Percentiles rank a stretch among this genome's conserved stretches.
These are phyloP conservation scores for Phaffia rhodozyma DNA, from an alignment of 1,284 basidiomycete species.

Conservation along the genomic window DNA sequence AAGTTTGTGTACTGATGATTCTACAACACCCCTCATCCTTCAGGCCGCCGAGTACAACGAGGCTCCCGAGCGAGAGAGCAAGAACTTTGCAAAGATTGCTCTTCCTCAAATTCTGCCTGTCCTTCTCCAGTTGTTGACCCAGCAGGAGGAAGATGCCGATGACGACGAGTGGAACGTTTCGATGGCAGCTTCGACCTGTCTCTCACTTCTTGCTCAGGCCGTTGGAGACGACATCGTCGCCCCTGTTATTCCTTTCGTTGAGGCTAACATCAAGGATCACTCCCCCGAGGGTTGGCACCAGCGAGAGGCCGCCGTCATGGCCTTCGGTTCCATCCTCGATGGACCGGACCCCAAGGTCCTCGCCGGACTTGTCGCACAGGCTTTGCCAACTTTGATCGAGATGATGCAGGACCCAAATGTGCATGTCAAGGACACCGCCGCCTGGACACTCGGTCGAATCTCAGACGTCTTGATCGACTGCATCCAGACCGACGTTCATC, in stretches of 20 bases:
- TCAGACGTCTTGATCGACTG: constrained; percentile 78
- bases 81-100: constrained; percentile 87
- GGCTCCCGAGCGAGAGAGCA: constrained; percentile 72
- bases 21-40: constrained; percentile 4
- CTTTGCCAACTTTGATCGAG: constrained; percentile 81
- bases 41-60: constrained; percentile 86
- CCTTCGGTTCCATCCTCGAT: constrained; percentile 94
- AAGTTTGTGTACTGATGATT: not conserved
- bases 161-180: constrained; percentile 99
- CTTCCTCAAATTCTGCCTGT: constrained; percentile 90
- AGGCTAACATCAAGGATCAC: constrained; percentile 77
- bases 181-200: constrained; percentile 93
- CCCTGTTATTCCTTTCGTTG: constrained; percentile 93
- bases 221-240: constrained; percentile 85
- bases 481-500: constrained; percentile 81
- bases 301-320: constrained; percentile 95
- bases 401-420: constrained; percentile 80
- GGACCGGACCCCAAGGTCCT: constrained; percentile 81
- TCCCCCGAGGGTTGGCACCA: constrained; percentile 66
- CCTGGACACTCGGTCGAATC: constrained; percentile 94
- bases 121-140: constrained; percentile 73
- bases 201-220: constrained; percentile 76
- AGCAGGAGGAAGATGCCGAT: constrained; percentile 92
- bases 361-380: constrained; percentile 84
- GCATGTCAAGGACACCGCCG: constrained; percentile 92